Percentiles rank a stretch among this genome's conserved stretches.
Conservation (phyloP, 2,329 filamentous ascomycete genomes). For the Neonectria neomacrospora region DNA sequence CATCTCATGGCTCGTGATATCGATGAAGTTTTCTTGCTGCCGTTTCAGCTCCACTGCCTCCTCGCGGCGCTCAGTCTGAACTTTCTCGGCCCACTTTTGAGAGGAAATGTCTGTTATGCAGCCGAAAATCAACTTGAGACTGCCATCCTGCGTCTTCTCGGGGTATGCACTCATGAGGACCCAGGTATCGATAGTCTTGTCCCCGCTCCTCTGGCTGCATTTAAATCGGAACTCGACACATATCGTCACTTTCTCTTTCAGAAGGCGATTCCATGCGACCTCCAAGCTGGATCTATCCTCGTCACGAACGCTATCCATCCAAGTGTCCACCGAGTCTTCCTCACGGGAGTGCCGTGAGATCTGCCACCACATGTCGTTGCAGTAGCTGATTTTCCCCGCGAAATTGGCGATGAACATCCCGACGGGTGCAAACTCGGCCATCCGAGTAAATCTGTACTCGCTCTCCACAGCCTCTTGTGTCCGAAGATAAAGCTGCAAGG, state of each 20-base stretch:
- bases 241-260: constrained; percentile 70
- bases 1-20: constrained; percentile 81
- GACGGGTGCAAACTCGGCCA: constrained; percentile 86
- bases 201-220: constrained; percentile 69
- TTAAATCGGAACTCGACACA: constrained; percentile 83
- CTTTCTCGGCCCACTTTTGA: constrained; percentile 85
- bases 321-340: constrained; percentile 68
- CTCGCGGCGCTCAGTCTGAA: constrained; percentile 80
- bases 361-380: constrained; percentile 82
- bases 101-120: constrained; percentile 87
- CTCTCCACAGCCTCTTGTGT: constrained; percentile 72
- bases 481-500: constrained; percentile 75
- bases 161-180: constrained; percentile 81
- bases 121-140: constrained; percentile 79
- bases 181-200: constrained; percentile 75
- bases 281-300: constrained; percentile 72
- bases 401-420: constrained; percentile 87
- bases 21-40: constrained; percentile 77
- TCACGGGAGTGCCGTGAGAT: constrained; percentile 74
- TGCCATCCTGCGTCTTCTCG: constrained; percentile 71
- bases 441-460: constrained; percentile 83
- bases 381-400: constrained; percentile 77
- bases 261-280: constrained; percentile 70
- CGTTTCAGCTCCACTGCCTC: constrained; percentile 85
- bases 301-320: constrained; percentile 77